A percentile compares a stretch with the other conserved stretches of the same genome.
Conservation (phyloP, 2,329 filamentous ascomycete genomes). For the Dactylonectria macrodidyma region DNA sequence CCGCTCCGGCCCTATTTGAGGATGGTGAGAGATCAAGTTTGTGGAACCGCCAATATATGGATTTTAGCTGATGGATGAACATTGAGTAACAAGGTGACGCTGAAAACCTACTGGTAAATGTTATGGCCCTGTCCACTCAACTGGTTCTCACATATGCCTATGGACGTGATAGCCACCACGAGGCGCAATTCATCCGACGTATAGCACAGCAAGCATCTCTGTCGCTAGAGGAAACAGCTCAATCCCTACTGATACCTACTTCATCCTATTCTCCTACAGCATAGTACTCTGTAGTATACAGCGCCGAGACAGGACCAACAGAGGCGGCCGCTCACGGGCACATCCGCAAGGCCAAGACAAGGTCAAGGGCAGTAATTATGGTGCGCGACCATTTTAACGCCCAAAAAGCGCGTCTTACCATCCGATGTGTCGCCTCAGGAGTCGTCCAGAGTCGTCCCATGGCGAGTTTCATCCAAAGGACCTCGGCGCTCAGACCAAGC, state of each 20-base stretch:
- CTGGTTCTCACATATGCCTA: neutral
- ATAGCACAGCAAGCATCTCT: neutral
- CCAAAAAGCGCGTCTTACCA: neutral
- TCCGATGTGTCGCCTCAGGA: neutral
- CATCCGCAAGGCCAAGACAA: neutral
- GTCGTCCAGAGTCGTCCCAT: neutral
- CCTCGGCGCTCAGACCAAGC: neutral
- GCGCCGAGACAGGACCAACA: too few relatives aligned
- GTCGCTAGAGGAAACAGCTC: neutral
- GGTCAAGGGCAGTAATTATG: neutral
- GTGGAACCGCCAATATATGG: too few relatives aligned
- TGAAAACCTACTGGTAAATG: neutral
- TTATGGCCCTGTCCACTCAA: neutral
- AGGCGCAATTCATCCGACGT: neutral
- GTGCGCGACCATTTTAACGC: neutral
- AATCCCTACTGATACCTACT: neutral
- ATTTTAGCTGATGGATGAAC: too few relatives aligned
- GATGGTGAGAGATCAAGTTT: too few relatives aligned
- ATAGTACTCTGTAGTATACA: too few relatives aligned
- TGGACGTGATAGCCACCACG: neutral
- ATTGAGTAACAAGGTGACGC: too few relatives aligned
- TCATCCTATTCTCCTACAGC: neutral
- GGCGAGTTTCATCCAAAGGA: neutral
- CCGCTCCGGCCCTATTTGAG: too few relatives aligned
- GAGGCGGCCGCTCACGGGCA: neutral